phyloP scores from a whole-genome alignment of 768 basidiomycete genomes.

The Polyporus arcularius region DNA sequence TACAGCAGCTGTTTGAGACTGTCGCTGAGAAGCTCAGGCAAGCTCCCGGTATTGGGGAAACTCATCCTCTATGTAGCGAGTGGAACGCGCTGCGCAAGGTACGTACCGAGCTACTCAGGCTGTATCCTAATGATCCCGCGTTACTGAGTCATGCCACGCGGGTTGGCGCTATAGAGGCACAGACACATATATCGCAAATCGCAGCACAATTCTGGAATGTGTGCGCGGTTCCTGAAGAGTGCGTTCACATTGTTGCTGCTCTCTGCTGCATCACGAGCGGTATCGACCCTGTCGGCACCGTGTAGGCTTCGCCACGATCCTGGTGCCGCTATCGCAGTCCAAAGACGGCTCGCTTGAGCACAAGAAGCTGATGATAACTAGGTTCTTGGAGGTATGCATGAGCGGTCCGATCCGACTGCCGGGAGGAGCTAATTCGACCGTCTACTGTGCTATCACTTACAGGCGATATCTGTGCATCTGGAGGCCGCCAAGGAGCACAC shows the following conservation, averaged over 20 bases:
- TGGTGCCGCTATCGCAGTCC: slow-evolving; percentile 27
- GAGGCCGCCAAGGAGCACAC: slow-evolving; percentile 22
- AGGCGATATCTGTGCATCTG: slow-evolving; percentile 28
- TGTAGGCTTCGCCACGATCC: slow-evolving; percentile 24
- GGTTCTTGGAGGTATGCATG: slow-evolving; percentile 26
- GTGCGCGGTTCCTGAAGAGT: slow-evolving; percentile 28
- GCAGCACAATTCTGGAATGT: slow-evolving; percentile 29
- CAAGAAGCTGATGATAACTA: slow-evolving; percentile 30
- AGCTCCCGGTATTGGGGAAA: no score
- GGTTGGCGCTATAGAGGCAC: slow-evolving; percentile 13
- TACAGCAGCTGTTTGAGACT: no score
- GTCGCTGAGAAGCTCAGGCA: no score
- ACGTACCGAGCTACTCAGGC: no score
- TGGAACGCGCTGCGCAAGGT: no score
- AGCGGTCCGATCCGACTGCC: no score
- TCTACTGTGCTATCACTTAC: background rate
- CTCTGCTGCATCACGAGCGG: background rate
- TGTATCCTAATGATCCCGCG: no score
- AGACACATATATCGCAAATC: slow-evolving; percentile 28
- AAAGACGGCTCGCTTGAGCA: slow-evolving; percentile 11
- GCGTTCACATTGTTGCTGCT: background rate
- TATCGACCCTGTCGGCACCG: background rate
- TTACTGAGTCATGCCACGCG: no score
- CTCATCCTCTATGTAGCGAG: no score
- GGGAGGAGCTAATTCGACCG: no score